Percentiles rank a stretch among this genome's conserved stretches.
These are phyloP conservation scores for Forsythia suspensa DNA, from an alignment of 257 asterid genomes.

Conservation along the genomic window DNA sequence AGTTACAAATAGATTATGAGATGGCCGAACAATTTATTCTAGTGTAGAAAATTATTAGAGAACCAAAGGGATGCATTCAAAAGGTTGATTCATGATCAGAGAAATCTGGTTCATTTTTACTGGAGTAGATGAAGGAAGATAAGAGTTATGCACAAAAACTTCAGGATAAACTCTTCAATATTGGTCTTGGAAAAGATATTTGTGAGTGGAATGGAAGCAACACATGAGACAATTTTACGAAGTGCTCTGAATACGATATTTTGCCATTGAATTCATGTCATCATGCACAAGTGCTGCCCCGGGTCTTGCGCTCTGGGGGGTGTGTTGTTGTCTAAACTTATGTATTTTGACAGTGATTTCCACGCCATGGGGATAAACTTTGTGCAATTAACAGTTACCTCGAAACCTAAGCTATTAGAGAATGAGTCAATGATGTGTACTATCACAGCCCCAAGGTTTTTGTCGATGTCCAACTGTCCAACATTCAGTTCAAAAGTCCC, in stretches of 20 bases:
- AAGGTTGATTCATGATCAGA: not conserved
- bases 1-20: not conserved
- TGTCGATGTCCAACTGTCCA: not conserved
- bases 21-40: not conserved
- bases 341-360: not conserved
- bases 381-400: not conserved
- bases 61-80: not conserved
- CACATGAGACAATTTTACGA: no score
- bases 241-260: no score
- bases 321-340: not conserved
- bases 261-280: not conserved
- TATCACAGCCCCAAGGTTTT: not conserved
- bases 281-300: not conserved
- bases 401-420: not conserved
- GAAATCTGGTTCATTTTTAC: not conserved
- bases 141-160: not conserved
- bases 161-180: not conserved
- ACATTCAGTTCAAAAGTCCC: no score
- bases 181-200: not conserved
- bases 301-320: not conserved
- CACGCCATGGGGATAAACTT: not conserved
- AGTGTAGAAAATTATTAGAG: not conserved
- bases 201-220: no score
- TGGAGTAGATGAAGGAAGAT: not conserved
- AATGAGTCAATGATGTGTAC: not conserved